phyloP scores from a whole-genome alignment of 352 stramenopile species.

The Globisporangium lucens region DNA sequence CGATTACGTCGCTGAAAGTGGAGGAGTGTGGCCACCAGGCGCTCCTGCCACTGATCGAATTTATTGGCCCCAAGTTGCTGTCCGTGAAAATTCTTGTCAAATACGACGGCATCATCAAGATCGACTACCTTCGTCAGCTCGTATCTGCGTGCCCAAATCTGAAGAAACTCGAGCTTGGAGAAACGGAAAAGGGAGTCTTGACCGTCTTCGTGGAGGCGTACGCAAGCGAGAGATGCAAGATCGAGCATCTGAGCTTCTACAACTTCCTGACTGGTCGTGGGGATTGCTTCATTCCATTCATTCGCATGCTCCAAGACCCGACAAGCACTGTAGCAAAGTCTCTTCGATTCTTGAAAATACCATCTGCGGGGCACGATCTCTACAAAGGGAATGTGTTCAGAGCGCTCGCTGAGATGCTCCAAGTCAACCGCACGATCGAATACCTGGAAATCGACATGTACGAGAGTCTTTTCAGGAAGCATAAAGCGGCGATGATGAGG shows the following conservation, averaged over 20 bases:
- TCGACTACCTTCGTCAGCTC: no score
- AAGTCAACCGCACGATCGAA: not conserved
- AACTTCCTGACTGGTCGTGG: not conserved
- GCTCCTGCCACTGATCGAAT: not conserved
- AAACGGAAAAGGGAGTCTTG: not conserved
- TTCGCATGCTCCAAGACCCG: slow-evolving; percentile 3
- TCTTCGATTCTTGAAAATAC: not conserved
- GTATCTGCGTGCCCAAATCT: not conserved
- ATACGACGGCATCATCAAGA: not conserved
- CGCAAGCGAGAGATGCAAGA: not conserved
- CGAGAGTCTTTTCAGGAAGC: not conserved
- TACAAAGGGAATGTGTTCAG: not conserved
- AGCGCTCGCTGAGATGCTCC: slow-evolving; percentile 1
- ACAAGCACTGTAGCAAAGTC: not conserved
- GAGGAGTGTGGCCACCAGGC: not conserved
- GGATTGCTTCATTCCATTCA: not conserved
- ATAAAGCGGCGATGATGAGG: not conserved
- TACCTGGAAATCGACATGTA: not conserved
- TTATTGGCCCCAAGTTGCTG: not conserved
- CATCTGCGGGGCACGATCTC: not conserved
- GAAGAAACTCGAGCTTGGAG: not conserved
- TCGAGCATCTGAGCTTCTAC: not conserved
- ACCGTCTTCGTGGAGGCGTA: not conserved
- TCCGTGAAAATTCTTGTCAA: not conserved
- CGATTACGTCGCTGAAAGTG: not conserved